These are phyloP conservation scores for Fagopyrum homotropicum DNA, from an alignment of 148 eudicot species.

Conservation along the genomic window DNA sequence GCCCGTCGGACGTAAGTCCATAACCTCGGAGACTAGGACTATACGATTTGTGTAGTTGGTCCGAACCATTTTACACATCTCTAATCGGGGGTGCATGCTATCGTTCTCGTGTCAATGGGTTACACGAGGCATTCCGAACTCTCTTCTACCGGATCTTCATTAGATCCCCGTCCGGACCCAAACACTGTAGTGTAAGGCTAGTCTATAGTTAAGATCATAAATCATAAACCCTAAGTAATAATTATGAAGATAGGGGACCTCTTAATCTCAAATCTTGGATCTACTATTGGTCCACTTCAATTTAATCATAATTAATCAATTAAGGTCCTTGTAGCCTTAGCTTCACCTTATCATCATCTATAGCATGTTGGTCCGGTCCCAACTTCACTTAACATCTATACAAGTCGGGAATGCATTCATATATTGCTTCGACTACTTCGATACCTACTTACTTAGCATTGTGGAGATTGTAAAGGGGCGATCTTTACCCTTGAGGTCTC, in stretches of 20 bases:
- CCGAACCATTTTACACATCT: no score
- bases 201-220: not conserved
- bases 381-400: not conserved
- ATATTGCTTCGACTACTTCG: not conserved
- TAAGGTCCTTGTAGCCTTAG: not conserved
- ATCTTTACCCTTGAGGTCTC: no score
- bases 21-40: no score
- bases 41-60: no score
- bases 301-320: not conserved
- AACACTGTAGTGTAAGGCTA: not conserved
- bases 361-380: not conserved
- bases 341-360: not conserved
- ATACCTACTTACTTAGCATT: not conserved
- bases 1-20: no score
- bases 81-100: no score
- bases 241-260: not conserved
- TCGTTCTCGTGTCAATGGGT: not conserved
- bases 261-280: not conserved
- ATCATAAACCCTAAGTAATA: not conserved
- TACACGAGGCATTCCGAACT: not conserved
- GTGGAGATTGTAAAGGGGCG: no score
- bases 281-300: not conserved
- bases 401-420: not conserved
- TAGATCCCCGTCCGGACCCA: not conserved
- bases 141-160: not conserved